A percentile compares a stretch with the other conserved stretches of the same genome.
phyloP scores from a whole-genome alignment of 768 basidiomycete genomes.

The Cystobasidium tubakii region DNA sequence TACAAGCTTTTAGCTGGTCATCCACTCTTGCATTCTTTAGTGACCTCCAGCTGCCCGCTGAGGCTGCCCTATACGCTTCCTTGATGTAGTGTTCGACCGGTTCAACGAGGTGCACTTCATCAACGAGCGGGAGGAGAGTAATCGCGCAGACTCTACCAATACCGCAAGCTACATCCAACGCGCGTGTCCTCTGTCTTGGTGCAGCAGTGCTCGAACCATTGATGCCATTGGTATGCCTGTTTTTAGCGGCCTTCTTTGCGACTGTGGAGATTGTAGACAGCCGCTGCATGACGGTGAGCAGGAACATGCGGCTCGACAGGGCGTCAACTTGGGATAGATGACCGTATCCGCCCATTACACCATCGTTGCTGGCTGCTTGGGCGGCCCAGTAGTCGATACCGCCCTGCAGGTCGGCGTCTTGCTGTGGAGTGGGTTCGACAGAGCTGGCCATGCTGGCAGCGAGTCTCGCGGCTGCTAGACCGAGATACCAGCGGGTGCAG shows the following conservation, averaged over 20 bases:
- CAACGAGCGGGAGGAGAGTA: conserved; percentile 80
- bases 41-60: conserved; percentile 44
- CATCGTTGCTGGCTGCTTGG: conserved; percentile 74
- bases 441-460: neutral
- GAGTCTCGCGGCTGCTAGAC: too few relatives aligned
- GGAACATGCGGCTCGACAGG: conserved; percentile 78
- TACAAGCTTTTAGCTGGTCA: conserved; percentile 58
- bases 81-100: conserved; percentile 73
- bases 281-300: conserved; percentile 71
- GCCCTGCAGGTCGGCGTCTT: conserved; percentile 59
- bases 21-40: conserved; percentile 43
- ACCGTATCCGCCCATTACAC: conserved; percentile 64
- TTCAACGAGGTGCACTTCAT: conserved; percentile 81
- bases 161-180: conserved; percentile 86
- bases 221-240: neutral
- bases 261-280: conserved; percentile 60
- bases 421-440: conserved; percentile 8
- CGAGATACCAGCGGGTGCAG: too few relatives aligned
- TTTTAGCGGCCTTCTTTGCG: conserved; percentile 1
- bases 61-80: conserved; percentile 54
- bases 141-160: conserved; percentile 85
- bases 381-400: conserved; percentile 81
- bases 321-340: conserved; percentile 71
- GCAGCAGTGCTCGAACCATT: conserved; percentile 36
- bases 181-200: conserved; percentile 57